A percentile compares a stretch with the other conserved stretches of the same genome.
phyloP scores from a whole-genome alignment of 1,284 basidiomycete genomes.

The Schizophyllum commune region DNA sequence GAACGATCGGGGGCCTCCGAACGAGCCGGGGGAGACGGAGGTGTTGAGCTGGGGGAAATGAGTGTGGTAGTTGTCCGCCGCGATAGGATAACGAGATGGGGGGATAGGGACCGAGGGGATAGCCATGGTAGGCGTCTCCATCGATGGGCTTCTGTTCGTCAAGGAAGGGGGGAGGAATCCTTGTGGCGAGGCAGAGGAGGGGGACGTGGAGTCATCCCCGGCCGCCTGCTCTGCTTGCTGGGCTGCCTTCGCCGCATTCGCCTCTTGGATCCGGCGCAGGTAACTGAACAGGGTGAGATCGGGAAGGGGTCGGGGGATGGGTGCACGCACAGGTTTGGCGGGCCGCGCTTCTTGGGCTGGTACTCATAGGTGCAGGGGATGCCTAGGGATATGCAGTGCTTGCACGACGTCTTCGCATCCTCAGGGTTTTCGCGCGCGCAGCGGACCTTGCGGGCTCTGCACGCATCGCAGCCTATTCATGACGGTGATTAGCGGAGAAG shows the following conservation, averaged over 20 bases:
- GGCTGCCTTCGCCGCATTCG: constrained; percentile 54
- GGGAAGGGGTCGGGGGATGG: background rate
- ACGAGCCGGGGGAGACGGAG: constrained; percentile 26
- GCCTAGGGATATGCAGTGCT: constrained; percentile 75
- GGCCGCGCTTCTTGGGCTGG: constrained; percentile 85
- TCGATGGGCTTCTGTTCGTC: constrained; percentile 34
- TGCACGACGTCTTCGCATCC: constrained; percentile 69
- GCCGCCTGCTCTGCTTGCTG: constrained; percentile 24
- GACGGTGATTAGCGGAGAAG: constrained; percentile 10
- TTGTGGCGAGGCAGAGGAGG: constrained; percentile 39
- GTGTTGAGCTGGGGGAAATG: constrained; percentile 44
- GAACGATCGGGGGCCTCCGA: constrained; percentile 13
- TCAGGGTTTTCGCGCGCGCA: constrained; percentile 73
- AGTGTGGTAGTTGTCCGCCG: constrained; percentile 54
- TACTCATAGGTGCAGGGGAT: constrained; percentile 87
- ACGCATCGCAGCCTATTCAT: constrained; percentile 70
- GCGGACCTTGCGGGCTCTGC: constrained; percentile 74
- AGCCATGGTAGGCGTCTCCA: constrained; percentile 38
- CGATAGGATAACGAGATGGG: constrained; percentile 63
- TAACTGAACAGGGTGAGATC: constrained; percentile 38
- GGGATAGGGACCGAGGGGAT: constrained; percentile 39
- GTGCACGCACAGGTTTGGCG: constrained; percentile 71
- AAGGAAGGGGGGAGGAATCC: constrained; percentile 38
- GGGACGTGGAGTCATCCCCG: constrained; percentile 34
- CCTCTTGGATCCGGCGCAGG: constrained; percentile 71